A percentile compares a stretch with the other conserved stretches of the same genome.
These are phyloP conservation scores for Fragaria nilgerrensis DNA, from an alignment of 306 rosid species.

Conservation along the genomic window DNA sequence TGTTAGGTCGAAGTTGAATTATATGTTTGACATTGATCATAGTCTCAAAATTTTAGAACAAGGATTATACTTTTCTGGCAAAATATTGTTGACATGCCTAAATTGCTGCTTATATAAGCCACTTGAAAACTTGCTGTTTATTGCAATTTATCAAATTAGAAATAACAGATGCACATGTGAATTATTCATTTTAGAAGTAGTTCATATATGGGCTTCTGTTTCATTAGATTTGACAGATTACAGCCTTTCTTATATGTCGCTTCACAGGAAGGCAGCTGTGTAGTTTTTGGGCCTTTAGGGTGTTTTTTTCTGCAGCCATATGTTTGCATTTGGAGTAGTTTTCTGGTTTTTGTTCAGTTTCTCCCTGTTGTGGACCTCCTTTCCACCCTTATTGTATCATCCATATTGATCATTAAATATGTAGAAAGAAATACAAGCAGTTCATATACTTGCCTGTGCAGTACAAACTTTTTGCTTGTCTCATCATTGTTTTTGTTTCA, in stretches of 20 bases:
- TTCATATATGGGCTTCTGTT: not conserved
- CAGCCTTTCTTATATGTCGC: not conserved
- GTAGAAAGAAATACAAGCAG: not conserved
- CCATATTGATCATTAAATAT: not conserved
- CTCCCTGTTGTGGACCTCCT: not conserved
- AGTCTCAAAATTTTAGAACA: not conserved
- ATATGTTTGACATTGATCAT: not conserved
- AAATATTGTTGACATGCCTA: not conserved
- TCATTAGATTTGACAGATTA: not conserved
- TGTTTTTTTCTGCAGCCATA: not conserved
- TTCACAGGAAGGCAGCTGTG: not conserved
- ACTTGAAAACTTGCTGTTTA: not conserved
- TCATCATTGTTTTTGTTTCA: not conserved
- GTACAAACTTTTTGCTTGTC: not conserved
- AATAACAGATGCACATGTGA: not conserved
- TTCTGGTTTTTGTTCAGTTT: not conserved
- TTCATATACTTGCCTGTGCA: not conserved
- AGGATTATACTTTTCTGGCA: not conserved
- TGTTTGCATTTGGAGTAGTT: not conserved
- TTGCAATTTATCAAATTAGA: not conserved
- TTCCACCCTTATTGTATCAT: not conserved
- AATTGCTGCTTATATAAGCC: not conserved
- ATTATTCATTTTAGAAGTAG: not conserved
- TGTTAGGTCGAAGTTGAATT: not conserved
- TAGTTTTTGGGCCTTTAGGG: not conserved